A percentile compares a stretch with the other conserved stretches of the same genome.
These are phyloP conservation scores for Chlamydomonas sphaeroides DNA, from an alignment of 139 green algal genomes.

Conservation along the genomic window DNA sequence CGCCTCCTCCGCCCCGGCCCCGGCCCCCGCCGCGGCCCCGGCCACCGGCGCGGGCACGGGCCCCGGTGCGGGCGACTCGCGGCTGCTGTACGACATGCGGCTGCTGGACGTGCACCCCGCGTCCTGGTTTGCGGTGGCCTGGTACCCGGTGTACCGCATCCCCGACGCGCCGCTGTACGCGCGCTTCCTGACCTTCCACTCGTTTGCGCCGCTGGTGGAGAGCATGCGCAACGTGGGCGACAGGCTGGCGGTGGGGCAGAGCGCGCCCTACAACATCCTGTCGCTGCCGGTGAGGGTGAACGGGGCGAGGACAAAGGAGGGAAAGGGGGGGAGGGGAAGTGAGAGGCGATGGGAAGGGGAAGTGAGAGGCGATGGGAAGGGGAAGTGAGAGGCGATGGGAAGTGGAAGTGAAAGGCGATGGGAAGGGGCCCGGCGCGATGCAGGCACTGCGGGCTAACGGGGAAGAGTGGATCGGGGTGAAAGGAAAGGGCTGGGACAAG, in stretches of 20 bases:
- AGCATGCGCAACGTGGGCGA: conserved; percentile 52
- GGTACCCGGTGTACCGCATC: conserved; percentile 91
- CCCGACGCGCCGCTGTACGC: conserved; percentile 84
- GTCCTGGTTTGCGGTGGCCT: conserved; percentile 86
- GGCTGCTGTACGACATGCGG: conserved; percentile 54
- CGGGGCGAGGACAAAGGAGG: no score
- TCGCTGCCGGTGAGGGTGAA: conserved; percentile 37
- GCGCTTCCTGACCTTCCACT: conserved; percentile 90
- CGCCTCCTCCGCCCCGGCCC: not conserved
- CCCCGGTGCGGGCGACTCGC: not conserved
- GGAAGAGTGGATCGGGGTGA: no score
- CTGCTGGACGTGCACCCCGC: conserved; percentile 82
- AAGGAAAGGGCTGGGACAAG: no score
- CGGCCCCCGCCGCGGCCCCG: not conserved
- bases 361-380: no score
- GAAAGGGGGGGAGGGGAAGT: no score
- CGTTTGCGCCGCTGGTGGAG: conserved; percentile 58
- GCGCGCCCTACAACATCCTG: conserved; percentile 6
- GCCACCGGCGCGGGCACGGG: not conserved
- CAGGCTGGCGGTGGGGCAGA: conserved; percentile 21
- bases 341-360: no score
- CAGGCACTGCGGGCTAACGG: no score
- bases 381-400: no score
- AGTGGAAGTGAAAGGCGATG: no score
- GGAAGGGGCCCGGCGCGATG: no score